A percentile compares a stretch with the other conserved stretches of the same genome.
Evolutionary conservation across 352 stramenopile genomes (phyloP).

Genomic region (Phytophthora quininea): DNA sequence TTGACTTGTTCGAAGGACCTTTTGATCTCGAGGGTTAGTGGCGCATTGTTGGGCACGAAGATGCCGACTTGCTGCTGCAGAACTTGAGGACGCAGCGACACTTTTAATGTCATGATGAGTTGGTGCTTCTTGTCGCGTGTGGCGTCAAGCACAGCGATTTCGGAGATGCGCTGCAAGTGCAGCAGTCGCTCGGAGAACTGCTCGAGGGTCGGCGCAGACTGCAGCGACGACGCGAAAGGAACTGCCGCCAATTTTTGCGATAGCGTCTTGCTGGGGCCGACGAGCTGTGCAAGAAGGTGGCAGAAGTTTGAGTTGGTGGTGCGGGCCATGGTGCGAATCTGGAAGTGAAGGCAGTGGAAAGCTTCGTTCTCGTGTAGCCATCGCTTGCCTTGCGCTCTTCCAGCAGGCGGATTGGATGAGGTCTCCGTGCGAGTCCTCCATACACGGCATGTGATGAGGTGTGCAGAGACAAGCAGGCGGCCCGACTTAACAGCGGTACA

Average conservation of each 20-base stretch:
- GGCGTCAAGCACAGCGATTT: conserved; percentile 23
- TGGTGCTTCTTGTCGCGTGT: conserved; percentile 29
- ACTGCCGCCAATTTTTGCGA: conserved; percentile 19
- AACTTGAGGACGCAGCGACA: conserved; percentile 17
- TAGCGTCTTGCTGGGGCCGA: conserved; percentile 13
- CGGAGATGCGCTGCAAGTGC: conserved; percentile 24
- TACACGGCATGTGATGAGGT: conserved; percentile 22
- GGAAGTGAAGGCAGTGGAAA: conserved; percentile 8
- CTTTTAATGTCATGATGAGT: conserved; percentile 20
- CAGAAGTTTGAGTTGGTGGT: conserved; percentile 6
- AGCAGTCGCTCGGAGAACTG: conserved; percentile 6
- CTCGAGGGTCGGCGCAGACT: conserved; percentile 9
- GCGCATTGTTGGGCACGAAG: conserved; percentile 13
- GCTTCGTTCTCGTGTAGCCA: neutral
- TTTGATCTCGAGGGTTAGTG: conserved; percentile 1
- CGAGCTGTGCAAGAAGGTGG: conserved; percentile 16
- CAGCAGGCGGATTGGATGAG: conserved; percentile 17
- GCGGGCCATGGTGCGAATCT: conserved; percentile 16
- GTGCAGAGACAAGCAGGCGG: neutral
- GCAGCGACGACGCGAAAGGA: conserved; percentile 21
- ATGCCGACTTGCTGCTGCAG: conserved; percentile 11
- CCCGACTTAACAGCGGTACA: neutral
- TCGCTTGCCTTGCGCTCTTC: neutral
- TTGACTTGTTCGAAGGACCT: conserved; percentile 25
- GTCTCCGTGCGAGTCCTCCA: conserved; percentile 1